Conservation (phyloP, 192 early-diverging fungal species). For the Thamnidium elegans region DNA sequence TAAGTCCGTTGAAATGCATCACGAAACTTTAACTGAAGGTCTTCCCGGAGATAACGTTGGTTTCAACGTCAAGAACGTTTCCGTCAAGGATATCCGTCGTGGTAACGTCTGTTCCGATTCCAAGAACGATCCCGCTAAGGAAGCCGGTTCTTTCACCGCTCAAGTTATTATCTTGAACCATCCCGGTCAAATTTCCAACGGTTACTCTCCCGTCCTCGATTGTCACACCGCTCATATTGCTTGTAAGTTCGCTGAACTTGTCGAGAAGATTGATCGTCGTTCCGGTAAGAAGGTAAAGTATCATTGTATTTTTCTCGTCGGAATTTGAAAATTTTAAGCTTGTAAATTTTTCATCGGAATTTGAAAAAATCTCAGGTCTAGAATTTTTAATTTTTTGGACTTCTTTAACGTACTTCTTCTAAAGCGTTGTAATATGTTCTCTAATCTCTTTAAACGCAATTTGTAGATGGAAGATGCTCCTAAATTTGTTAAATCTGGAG, state of each 20-base stretch:
- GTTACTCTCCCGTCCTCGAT: conserved; percentile 94
- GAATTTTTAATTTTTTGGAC: neutral
- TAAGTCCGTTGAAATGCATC: conserved; percentile 98
- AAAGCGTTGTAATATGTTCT: neutral
- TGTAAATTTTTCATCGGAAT: no score
- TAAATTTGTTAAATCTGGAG: conserved; percentile 95
- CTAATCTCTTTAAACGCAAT: neutral
- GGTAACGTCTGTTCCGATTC: conserved; percentile 95
- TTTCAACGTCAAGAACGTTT: conserved; percentile 99
- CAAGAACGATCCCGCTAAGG: conserved; percentile 97
- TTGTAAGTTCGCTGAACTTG: conserved; percentile 91
- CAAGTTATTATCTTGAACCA: conserved; percentile 97
- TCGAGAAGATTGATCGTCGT: conserved; percentile 96
- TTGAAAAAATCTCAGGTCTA: neutral
- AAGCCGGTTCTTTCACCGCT: conserved; percentile 84
- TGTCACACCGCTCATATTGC: conserved; percentile 98
- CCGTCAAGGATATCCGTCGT: conserved; percentile 97
- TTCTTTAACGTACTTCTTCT: neutral
- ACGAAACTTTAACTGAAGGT: conserved; percentile 86
- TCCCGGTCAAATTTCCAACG: conserved; percentile 92
- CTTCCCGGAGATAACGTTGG: conserved; percentile 96
- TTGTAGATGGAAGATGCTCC: conserved; percentile 76
- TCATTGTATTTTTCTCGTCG: neutral
- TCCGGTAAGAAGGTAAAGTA: conserved; percentile 73
- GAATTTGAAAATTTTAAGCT: no score